phyloP scores from a whole-genome alignment of 129 eudicot genomes.

The Flaveria sonorensis region DNA sequence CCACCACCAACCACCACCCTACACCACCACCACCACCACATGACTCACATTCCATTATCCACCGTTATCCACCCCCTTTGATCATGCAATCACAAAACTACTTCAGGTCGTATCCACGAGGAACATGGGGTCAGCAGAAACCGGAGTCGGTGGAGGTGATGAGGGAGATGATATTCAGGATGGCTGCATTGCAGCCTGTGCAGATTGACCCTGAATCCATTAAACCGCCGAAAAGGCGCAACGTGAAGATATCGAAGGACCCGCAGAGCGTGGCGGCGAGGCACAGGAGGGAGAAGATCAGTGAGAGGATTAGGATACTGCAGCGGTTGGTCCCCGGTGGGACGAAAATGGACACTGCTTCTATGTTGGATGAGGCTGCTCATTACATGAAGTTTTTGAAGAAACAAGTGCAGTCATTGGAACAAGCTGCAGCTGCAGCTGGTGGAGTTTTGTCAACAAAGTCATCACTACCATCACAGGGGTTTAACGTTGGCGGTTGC shows the following conservation, averaged over 20 bases:
- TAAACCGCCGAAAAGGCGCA: conserved; percentile 56
- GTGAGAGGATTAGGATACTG: conserved; percentile 67
- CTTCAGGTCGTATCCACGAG: conserved; percentile 27
- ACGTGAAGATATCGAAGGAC: conserved; percentile 65
- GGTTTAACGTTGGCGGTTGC: conserved; percentile 3
- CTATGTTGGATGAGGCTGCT: conserved; percentile 94
- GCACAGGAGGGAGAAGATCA: conserved; percentile 63
- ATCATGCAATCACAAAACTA: conserved; percentile 26
- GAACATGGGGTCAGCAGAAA: conserved; percentile 38
- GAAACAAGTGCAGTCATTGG: conserved; percentile 61
- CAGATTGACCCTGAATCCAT: conserved; percentile 63
- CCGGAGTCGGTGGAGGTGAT: conserved; percentile 52
- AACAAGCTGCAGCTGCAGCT: conserved; percentile 40
- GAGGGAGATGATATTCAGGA: conserved; percentile 72
- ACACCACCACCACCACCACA: conserved; percentile 33
- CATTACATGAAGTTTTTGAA: conserved; percentile 86
- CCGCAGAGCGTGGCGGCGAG: conserved; percentile 73
- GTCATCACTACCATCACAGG: conserved; percentile 11
- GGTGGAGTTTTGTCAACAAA: conserved; percentile 26
- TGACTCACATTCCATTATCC: conserved; percentile 13
- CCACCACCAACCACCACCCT: conserved; percentile 27
- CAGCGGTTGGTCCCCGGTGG: conserved; percentile 96
- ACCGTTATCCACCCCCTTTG: conserved; percentile 21
- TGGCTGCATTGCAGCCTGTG: conserved; percentile 69
- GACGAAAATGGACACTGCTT: conserved; percentile 93